These are phyloP conservation scores for Fusarium lateritium DNA, from an alignment of 2,329 filamentous ascomycete species.

Conservation along the genomic window DNA sequence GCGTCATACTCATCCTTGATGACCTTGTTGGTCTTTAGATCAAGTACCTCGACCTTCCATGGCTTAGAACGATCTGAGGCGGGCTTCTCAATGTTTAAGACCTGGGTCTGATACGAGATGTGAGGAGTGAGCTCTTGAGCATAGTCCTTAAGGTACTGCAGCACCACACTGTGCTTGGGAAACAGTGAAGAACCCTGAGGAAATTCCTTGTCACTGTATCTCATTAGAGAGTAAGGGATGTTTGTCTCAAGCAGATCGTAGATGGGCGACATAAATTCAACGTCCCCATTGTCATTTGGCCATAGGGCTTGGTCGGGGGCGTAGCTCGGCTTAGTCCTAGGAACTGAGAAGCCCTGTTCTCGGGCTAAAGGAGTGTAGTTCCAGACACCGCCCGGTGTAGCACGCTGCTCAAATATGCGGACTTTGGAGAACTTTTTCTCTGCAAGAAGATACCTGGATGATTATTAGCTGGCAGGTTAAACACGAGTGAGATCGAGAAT, in stretches of 20 bases:
- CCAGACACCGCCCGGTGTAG: conserved; percentile 78
- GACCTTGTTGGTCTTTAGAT: conserved; percentile 48
- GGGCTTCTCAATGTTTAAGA: conserved; percentile 60
- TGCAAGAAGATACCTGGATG: conserved; percentile 74
- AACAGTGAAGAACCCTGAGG: conserved; percentile 73
- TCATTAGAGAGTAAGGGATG: conserved; percentile 80
- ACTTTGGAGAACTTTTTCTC: conserved; percentile 74
- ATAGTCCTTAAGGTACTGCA: conserved; percentile 76
- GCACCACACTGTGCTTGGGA: conserved; percentile 74
- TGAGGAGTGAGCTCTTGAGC: conserved; percentile 70
- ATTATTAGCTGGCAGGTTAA: background rate
- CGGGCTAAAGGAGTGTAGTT: conserved; percentile 66
- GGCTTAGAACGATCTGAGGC: conserved; percentile 12
- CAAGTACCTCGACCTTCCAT: conserved; percentile 62
- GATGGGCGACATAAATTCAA: conserved; percentile 77
- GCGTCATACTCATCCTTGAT: conserved; percentile 67
- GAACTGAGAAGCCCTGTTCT: conserved; percentile 50
- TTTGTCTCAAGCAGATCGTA: conserved; percentile 83
- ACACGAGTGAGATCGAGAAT: background rate
- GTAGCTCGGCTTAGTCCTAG: conserved; percentile 51
- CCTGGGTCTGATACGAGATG: conserved; percentile 74
- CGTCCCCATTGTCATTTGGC: conserved; percentile 46
- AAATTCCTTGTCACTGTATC: conserved; percentile 75
- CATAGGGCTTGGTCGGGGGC: conserved; percentile 61
- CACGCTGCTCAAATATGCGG: conserved; percentile 78